Evolutionary conservation across 108 stramenopile species (phyloP).

Genomic region (Craspedostauros australis): DNA sequence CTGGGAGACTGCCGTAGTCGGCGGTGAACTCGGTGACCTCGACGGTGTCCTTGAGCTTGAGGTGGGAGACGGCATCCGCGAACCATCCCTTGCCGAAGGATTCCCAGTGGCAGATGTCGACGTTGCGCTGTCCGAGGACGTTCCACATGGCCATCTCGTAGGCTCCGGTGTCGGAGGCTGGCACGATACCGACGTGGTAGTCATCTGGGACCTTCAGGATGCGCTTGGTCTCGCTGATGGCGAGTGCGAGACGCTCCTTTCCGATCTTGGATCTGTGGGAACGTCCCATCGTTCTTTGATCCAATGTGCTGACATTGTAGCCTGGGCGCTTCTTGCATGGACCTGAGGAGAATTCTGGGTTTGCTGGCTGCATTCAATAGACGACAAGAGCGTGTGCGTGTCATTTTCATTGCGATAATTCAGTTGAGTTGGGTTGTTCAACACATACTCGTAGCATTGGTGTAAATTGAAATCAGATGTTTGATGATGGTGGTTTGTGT

Average conservation of each 20-base stretch:
- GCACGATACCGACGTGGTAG: constrained; percentile 94
- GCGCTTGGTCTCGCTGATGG: constrained; percentile 94
- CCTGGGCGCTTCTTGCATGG: constrained; percentile 99
- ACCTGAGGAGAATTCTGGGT: constrained; percentile 89
- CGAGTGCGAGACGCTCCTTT: constrained; percentile 90
- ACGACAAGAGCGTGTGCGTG: too few species aligned
- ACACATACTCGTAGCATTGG: too few species aligned
- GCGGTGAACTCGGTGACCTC: constrained; percentile 87
- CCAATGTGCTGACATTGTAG: constrained; percentile 72
- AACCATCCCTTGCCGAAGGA: constrained; percentile 98
- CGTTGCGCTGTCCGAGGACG: constrained; percentile 90
- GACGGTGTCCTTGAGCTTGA: constrained; percentile 84
- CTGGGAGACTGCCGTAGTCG: constrained; percentile 94
- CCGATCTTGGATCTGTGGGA: constrained; percentile 98
- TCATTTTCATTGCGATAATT: too few species aligned
- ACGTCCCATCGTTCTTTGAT: constrained; percentile 79
- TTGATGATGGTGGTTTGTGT: too few species aligned
- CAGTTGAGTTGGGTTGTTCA: too few species aligned
- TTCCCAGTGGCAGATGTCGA: constrained; percentile 99
- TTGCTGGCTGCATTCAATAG: constrained; percentile 75
- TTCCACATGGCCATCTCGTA: constrained; percentile 99
- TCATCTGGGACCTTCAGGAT: constrained; percentile 91
- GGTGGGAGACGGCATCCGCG: constrained; percentile 85
- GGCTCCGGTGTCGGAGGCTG: constrained; percentile 98
- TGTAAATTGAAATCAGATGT: too few species aligned